Evolutionary conservation across 306 rosid species (phyloP).

Genomic region (Dalbergia cultrata): DNA sequence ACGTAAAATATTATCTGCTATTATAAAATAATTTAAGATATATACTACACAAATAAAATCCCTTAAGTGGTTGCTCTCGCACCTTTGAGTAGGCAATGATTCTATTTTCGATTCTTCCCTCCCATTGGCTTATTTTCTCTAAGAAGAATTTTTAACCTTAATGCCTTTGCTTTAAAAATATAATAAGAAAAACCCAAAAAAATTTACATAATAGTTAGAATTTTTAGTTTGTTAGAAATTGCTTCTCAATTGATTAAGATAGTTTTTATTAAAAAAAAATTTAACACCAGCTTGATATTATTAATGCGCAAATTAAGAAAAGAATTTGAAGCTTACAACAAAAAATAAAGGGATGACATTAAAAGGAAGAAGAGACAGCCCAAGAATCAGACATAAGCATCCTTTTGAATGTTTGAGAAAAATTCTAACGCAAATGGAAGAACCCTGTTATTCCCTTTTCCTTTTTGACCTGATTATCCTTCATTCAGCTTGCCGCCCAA

Average conservation of each 20-base stretch:
- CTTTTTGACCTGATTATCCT: conserved; percentile 37
- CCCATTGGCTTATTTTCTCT: too few species aligned
- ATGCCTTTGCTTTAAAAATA: too few species aligned
- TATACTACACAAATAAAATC: too few species aligned
- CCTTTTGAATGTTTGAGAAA: conserved; percentile 2
- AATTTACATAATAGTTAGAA: too few species aligned
- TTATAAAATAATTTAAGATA: too few species aligned
- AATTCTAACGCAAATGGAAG: conserved; percentile 19
- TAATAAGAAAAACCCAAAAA: too few species aligned
- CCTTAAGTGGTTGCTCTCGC: too few species aligned
- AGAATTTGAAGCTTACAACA: neutral
- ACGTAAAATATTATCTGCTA: too few species aligned
- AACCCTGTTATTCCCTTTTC: conserved; percentile 1
- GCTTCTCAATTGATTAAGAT: neutral
- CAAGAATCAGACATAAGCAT: conserved; percentile 7
- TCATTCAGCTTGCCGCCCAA: conserved; percentile 28
- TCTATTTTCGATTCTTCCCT: too few species aligned
- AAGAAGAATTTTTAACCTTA: too few species aligned
- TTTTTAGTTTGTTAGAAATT: neutral
- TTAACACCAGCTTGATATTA: neutral
- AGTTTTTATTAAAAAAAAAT: neutral
- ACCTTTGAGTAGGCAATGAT: too few species aligned
- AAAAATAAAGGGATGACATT: neutral
- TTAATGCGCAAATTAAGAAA: neutral
- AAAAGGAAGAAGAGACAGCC: neutral